Evolutionary conservation across 768 basidiomycete genomes (phyloP).

Genomic region (Mrakia frigida): DNA sequence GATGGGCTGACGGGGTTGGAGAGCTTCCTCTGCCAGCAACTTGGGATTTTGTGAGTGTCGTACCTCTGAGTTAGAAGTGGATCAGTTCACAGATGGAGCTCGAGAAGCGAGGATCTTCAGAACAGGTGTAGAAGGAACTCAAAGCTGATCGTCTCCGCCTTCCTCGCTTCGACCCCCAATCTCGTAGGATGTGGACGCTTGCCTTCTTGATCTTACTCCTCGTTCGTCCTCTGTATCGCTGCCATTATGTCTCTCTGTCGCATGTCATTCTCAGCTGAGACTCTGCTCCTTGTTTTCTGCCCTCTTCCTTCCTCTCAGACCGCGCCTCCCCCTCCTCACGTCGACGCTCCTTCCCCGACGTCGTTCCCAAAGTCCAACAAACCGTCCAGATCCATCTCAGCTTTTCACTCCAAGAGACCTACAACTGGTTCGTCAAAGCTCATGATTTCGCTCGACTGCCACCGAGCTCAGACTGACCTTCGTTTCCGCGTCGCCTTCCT

Average conservation of each 20-base stretch:
- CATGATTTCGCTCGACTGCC: background rate
- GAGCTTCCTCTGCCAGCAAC: slow-evolving; percentile 17
- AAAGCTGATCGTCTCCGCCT: background rate
- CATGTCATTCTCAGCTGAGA: background rate
- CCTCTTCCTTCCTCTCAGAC: background rate
- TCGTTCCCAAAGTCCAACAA: background rate
- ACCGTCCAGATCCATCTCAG: background rate
- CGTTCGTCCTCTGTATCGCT: background rate
- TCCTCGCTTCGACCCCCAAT: background rate
- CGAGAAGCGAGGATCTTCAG: too few species aligned
- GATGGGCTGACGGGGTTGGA: slow-evolving; percentile 24
- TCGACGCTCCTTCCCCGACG: background rate
- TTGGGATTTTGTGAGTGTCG: slow-evolving; percentile 16
- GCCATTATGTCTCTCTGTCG: too few species aligned
- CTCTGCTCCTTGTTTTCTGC: background rate
- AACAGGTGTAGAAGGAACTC: too few species aligned
- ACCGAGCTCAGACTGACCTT: background rate
- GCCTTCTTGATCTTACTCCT: background rate
- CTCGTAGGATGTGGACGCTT: background rate
- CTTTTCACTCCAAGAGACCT: slow-evolving; percentile 10
- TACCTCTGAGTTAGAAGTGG: too few species aligned
- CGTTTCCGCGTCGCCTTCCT: background rate
- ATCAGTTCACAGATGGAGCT: too few species aligned
- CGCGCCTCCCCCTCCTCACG: slow-evolving; percentile 2
- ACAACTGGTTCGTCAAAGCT: background rate